phyloP scores from a whole-genome alignment of 2,329 filamentous ascomycete species.

The Pezicula carpinea region DNA sequence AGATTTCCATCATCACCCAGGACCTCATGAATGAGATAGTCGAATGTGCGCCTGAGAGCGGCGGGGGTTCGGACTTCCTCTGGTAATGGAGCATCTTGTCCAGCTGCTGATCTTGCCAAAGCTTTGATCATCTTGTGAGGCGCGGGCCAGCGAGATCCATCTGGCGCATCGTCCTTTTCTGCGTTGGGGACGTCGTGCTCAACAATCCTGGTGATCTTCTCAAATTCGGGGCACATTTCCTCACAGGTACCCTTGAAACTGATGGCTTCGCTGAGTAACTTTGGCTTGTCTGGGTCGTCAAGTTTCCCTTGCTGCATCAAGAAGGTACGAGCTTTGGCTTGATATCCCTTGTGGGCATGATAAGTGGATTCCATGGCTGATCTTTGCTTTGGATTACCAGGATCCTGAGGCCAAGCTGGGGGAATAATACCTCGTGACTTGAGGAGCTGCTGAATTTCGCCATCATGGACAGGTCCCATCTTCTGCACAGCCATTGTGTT shows the following conservation, averaged over 20 bases:
- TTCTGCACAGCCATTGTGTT: background rate
- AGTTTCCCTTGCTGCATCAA: conserved; percentile 56
- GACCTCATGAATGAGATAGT: conserved; percentile 59
- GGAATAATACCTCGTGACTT: conserved; percentile 34
- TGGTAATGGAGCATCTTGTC: conserved; percentile 61
- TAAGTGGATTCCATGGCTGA: conserved; percentile 49
- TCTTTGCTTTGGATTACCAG: conserved; percentile 47
- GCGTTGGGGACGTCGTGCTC: conserved; percentile 53
- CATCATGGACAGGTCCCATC: too few species aligned
- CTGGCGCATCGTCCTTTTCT: conserved; percentile 42
- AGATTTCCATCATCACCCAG: conserved; percentile 51
- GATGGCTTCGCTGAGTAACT: conserved; percentile 58
- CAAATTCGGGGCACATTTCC: conserved; percentile 66
- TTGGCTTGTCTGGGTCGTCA: conserved; percentile 60
- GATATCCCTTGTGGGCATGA: conserved; percentile 52
- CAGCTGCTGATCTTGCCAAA: conserved; percentile 62
- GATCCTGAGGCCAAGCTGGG: conserved; percentile 50
- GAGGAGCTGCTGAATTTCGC: background rate
- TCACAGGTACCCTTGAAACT: conserved; percentile 65
- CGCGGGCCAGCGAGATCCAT: conserved; percentile 40
- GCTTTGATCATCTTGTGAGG: conserved; percentile 60
- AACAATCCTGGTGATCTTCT: conserved; percentile 58
- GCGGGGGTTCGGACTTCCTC: conserved; percentile 62
- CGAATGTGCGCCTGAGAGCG: conserved; percentile 53
- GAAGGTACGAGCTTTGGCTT: conserved; percentile 50